These are phyloP conservation scores for Phylloporus scabripes DNA, from an alignment of 768 basidiomycete species.

Conservation along the genomic window DNA sequence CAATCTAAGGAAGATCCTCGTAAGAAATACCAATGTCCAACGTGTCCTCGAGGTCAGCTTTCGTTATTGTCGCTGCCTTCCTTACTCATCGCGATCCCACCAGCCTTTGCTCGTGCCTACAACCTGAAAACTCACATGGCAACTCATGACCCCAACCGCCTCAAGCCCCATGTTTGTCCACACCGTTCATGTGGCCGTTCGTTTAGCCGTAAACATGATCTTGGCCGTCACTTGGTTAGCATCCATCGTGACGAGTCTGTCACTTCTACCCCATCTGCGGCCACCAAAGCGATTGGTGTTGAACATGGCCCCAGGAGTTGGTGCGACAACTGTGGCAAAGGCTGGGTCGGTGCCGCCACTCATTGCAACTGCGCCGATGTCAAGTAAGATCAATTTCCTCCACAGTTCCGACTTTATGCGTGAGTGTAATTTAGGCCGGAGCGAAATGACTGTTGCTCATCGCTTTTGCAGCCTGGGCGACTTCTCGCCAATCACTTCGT, in stretches of 20 bases:
- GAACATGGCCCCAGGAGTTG: constrained; percentile 57
- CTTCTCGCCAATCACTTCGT: constrained; percentile 36
- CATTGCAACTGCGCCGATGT: constrained; percentile 61
- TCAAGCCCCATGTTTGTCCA: constrained; percentile 86
- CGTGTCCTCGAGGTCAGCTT: constrained; percentile 63
- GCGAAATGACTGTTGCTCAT: constrained; percentile 13
- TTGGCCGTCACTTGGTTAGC: constrained; percentile 82
- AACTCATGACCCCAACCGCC: constrained; percentile 88
- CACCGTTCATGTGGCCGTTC: constrained; percentile 83
- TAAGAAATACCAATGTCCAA: constrained; percentile 72
- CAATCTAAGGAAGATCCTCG: constrained; percentile 55
- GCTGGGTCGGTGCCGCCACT: constrained; percentile 49
- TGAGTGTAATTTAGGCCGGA: constrained; percentile 8
- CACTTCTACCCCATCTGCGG: constrained; percentile 35
- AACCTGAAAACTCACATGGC: constrained; percentile 95
- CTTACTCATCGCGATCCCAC: constrained; percentile 4
- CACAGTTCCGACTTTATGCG: constrained; percentile 24
- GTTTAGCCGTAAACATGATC: constrained; percentile 91
- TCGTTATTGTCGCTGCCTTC: not conserved
- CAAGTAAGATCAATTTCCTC: constrained; percentile 42
- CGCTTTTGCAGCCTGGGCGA: constrained; percentile 27
- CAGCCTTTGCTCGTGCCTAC: constrained; percentile 89
- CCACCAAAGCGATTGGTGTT: constrained; percentile 57
- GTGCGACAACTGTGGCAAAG: constrained; percentile 73
- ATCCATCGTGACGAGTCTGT: constrained; percentile 72